Conservation (phyloP, 2,329 filamentous ascomycete genomes). For the Claviceps digitariae region DNA sequence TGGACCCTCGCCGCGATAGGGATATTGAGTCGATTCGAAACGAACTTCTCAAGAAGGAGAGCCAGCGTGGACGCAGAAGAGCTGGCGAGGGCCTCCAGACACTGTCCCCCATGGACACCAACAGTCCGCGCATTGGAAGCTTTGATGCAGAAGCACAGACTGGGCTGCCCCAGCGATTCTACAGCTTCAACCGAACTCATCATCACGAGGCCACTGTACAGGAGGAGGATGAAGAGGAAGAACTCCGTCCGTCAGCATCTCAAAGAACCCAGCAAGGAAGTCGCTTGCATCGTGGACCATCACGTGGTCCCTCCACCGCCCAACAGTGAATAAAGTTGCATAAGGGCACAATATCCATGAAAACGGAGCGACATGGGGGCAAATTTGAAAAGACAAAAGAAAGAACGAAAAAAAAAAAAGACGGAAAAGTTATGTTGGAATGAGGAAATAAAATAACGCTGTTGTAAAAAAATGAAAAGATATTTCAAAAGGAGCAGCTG, state of each 20-base stretch:
- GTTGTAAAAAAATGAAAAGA: background rate
- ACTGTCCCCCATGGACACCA: conserved; percentile 17
- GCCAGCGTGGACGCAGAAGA: conserved; percentile 34
- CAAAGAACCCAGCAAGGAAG: conserved; percentile 1
- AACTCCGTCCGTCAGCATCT: conserved; percentile 7
- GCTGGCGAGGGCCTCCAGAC: conserved; percentile 32
- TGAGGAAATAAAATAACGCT: background rate
- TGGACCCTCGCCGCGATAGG: conserved; percentile 22
- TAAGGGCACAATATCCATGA: background rate
- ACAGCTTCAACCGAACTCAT: conserved; percentile 15
- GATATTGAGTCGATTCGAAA: conserved; percentile 26
- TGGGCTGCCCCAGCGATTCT: conserved; percentile 18
- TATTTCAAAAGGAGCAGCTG: background rate
- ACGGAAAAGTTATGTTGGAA: background rate
- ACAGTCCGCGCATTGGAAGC: conserved; percentile 18
- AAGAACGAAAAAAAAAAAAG: background rate
- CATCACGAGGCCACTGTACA: background rate
- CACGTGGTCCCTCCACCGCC: conserved; percentile 10
- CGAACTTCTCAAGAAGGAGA: conserved; percentile 26
- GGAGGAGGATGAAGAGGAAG: conserved; percentile 9
- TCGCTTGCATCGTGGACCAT: background rate
- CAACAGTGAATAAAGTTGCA: background rate
- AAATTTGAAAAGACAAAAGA: background rate
- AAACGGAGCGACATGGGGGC: background rate
- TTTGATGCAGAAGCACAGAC: conserved; percentile 32